Percentiles rank a stretch among this genome's conserved stretches.
These are phyloP conservation scores for Larix kaempferi DNA, from an alignment of 75 land plant genomes.

Conservation along the genomic window DNA sequence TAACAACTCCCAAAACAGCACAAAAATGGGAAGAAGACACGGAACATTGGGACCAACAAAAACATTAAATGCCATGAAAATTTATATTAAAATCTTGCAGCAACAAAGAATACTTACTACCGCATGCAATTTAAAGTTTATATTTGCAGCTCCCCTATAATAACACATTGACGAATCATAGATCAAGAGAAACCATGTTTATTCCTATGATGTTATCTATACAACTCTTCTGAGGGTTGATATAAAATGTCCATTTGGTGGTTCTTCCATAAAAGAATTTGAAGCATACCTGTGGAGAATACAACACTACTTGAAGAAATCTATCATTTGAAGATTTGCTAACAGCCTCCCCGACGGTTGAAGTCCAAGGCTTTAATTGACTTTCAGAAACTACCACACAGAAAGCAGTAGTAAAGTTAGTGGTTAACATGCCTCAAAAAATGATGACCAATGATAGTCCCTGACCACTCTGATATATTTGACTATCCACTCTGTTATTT, in stretches of 20 bases:
- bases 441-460: background rate
- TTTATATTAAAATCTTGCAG: too few relatives aligned
- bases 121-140: too few relatives aligned
- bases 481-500: background rate
- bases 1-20: too few relatives aligned
- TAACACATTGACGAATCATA: too few relatives aligned
- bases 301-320: slow-evolving; percentile 55
- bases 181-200: slow-evolving; percentile 1
- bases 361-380: background rate
- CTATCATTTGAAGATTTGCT: slow-evolving; percentile 11
- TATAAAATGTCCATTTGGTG: background rate
- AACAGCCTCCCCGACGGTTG: background rate
- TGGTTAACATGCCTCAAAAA: background rate
- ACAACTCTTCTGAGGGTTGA: background rate
- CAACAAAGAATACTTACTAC: too few relatives aligned
- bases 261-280: slow-evolving; percentile 7
- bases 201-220: background rate
- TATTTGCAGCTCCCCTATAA: too few relatives aligned
- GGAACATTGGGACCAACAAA: too few relatives aligned
- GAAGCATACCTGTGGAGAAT: slow-evolving; percentile 54
- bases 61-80: too few relatives aligned
- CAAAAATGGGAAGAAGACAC: too few relatives aligned
- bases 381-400: background rate
- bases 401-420: background rate
- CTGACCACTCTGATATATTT: background rate